phyloP scores from a whole-genome alignment of 75 land plant genomes.

The Gnetum montanum region DNA sequence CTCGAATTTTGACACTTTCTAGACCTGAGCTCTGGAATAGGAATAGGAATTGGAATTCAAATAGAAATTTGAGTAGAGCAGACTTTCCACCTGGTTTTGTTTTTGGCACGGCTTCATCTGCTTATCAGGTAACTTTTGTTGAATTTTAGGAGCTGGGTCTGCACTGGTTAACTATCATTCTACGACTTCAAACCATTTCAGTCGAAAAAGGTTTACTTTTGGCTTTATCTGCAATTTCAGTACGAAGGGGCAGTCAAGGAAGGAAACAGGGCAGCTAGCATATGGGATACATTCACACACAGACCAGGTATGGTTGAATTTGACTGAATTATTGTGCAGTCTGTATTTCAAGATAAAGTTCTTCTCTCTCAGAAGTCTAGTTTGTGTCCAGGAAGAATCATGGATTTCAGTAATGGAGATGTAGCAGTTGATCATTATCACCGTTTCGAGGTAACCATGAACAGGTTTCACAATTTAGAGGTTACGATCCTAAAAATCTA shows the following conservation, averaged over 20 bases:
- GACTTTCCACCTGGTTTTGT: slow-evolving; percentile 23
- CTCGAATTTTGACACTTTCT: no score
- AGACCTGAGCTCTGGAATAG: no score
- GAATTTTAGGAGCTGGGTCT: background rate
- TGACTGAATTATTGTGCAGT: slow-evolving; percentile 5
- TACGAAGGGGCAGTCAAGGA: slow-evolving; percentile 62
- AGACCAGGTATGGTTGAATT: slow-evolving; percentile 25
- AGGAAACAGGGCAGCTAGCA: slow-evolving; percentile 49
- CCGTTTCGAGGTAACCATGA: slow-evolving; percentile 43
- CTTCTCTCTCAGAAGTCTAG: background rate
- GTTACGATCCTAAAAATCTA: background rate
- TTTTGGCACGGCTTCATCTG: slow-evolving; percentile 24
- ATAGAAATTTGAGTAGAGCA: background rate
- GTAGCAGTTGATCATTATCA: slow-evolving; percentile 64
- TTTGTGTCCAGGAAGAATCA: slow-evolving; percentile 31
- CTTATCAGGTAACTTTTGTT: slow-evolving; percentile 16
- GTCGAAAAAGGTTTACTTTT: background rate
- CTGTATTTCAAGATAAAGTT: slow-evolving; percentile 3
- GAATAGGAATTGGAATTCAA: no score
- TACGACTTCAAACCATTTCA: background rate
- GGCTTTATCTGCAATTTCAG: slow-evolving; percentile 15
- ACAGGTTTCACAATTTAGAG: background rate
- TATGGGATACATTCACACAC: slow-evolving; percentile 54
- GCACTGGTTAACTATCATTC: background rate
- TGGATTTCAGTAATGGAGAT: slow-evolving; percentile 67